Percentiles rank a stretch among this genome's conserved stretches.
Evolutionary conservation across 1,284 basidiomycete genomes (phyloP).

Genomic region (Porodaedalea pini): DNA sequence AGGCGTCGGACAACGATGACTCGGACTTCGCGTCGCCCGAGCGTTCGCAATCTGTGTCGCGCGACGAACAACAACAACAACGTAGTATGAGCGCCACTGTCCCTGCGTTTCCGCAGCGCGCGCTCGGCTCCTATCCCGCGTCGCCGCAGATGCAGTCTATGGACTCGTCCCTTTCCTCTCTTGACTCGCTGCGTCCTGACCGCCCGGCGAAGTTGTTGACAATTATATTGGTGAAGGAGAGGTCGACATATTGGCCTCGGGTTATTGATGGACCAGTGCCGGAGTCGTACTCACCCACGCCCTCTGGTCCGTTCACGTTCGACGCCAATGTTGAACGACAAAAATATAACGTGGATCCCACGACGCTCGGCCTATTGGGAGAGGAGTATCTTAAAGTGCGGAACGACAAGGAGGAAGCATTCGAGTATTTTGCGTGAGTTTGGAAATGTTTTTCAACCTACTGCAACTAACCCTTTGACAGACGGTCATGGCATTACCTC

Average conservation of each 20-base stretch:
- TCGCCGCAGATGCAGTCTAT: conserved; percentile 56
- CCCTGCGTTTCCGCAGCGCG: conserved; percentile 22
- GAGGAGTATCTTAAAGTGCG: conserved; percentile 69
- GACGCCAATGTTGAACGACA: conserved; percentile 48
- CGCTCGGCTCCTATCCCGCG: conserved; percentile 39
- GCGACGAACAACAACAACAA: conserved; percentile 18
- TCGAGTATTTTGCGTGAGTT: conserved; percentile 74
- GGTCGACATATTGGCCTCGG: conserved; percentile 75
- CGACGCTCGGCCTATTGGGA: conserved; percentile 65
- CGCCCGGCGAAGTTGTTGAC: conserved; percentile 64
- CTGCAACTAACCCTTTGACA: conserved; percentile 29
- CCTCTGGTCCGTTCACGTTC: conserved; percentile 50
- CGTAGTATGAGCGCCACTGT: conserved; percentile 14
- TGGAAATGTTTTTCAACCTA: conserved; percentile 6
- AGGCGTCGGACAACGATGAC: conserved; percentile 67
- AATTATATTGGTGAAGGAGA: conserved; percentile 72
- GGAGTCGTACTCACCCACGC: conserved; percentile 48
- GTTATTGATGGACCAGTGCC: conserved; percentile 71
- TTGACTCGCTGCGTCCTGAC: conserved; percentile 60
- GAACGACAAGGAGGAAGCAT: conserved; percentile 67
- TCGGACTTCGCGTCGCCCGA: conserved; percentile 31
- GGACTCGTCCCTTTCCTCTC: conserved; percentile 65
- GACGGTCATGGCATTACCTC: conserved; percentile 75
- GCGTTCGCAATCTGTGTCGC: conserved; percentile 3
- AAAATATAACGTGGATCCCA: conserved; percentile 78